Conservation (phyloP, 1,284 basidiomycete species). For the Rhizoctonia solani region DNA sequence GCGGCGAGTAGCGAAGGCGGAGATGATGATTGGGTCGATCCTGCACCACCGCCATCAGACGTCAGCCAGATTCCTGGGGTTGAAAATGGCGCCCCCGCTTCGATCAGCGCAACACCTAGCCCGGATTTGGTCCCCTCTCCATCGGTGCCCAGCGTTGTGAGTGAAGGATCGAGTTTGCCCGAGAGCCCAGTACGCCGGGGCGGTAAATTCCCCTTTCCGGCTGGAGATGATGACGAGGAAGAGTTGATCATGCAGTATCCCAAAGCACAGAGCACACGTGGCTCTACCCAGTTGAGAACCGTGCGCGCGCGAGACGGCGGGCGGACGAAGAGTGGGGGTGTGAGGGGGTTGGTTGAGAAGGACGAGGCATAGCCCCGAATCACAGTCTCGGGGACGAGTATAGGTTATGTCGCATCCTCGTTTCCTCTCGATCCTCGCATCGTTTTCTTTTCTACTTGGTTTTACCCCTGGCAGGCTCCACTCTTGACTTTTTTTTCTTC, state of each 20-base stretch:
- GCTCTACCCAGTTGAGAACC: conserved; percentile 57
- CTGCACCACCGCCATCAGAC: conserved; percentile 14
- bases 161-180: conserved; percentile 1
- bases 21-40: conserved; percentile 37
- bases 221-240: conserved; percentile 15
- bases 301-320: conserved; percentile 74
- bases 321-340: conserved; percentile 77
- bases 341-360: conserved; percentile 43
- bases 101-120: conserved; percentile 19
- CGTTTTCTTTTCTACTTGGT: too few relatives aligned
- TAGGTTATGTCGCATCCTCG: background rate
- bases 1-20: conserved; percentile 33
- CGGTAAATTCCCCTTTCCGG: conserved; percentile 35
- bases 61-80: conserved; percentile 18
- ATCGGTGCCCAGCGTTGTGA: conserved; percentile 9
- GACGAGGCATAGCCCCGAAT: conserved; percentile 7
- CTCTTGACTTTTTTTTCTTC: background rate
- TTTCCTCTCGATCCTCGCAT: too few relatives aligned
- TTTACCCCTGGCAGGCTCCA: conserved; percentile 7
- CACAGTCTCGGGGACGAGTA: background rate
- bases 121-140: conserved; percentile 32
- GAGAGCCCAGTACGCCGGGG: conserved; percentile 19
- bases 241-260: background rate
- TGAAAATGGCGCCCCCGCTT: conserved; percentile 23
- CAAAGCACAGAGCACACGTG: conserved; percentile 3